These are phyloP conservation scores for Mikania micrantha DNA, from an alignment of 129 eudicot genomes.

Conservation along the genomic window DNA sequence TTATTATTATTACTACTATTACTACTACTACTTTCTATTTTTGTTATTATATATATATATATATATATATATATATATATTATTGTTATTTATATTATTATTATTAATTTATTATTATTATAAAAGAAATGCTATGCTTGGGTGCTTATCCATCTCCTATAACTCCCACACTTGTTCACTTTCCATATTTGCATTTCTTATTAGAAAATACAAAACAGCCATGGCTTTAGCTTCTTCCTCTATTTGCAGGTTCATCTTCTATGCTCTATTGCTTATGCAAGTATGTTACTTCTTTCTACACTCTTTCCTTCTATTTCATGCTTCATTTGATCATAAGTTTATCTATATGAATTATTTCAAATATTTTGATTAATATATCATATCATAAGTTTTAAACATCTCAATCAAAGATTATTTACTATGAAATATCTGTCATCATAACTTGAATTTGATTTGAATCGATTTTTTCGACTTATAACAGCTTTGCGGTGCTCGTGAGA, in stretches of 20 bases:
- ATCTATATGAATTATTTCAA: too few relatives aligned
- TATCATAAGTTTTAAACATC: not conserved
- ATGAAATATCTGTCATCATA: not conserved
- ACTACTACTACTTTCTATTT: too few relatives aligned
- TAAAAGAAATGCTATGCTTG: too few relatives aligned
- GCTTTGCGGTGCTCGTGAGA: slow-evolving; percentile 24
- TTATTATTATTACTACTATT: too few relatives aligned
- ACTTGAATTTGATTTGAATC: not conserved
- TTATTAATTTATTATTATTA: too few relatives aligned
- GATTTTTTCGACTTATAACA: not conserved
- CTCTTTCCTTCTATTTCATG: not conserved
- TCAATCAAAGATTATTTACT: not conserved
- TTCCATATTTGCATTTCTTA: slow-evolving; percentile 20
- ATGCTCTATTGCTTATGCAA: slow-evolving; percentile 31
- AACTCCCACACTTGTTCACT: slow-evolving; percentile 20
- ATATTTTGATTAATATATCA: too few relatives aligned
- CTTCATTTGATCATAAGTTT: not conserved
- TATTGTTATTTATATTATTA: too few relatives aligned
- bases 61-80: too few relatives aligned
- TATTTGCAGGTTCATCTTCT: slow-evolving; percentile 11
- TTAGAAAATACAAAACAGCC: slow-evolving; percentile 7
- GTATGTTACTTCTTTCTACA: slow-evolving; percentile 14
- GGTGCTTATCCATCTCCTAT: slow-evolving; percentile 6
- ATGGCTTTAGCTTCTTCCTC: slow-evolving; percentile 35
- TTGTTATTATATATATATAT: too few relatives aligned